A percentile compares a stretch with the other conserved stretches of the same genome.
Conservation (phyloP, 2,329 filamentous ascomycete species). For the Nannizzia gypsea region DNA sequence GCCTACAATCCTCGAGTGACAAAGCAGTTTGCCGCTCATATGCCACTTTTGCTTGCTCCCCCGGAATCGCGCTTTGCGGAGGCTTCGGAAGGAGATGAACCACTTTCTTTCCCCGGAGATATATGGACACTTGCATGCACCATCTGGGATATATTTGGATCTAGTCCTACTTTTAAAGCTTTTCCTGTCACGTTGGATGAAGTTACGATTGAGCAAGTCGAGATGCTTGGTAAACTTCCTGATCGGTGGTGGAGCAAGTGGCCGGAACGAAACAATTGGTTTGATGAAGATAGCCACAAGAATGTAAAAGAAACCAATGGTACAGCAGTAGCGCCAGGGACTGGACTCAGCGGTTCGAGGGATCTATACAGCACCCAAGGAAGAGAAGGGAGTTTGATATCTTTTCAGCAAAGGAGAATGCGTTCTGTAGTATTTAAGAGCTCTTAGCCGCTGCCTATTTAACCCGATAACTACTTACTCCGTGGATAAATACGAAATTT, state of each 20-base stretch:
- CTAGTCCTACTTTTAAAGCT: constrained; percentile 16
- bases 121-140: constrained; percentile 28
- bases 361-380: constrained; percentile 9
- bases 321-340: constrained; percentile 5
- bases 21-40: constrained; percentile 13
- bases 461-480: too few species aligned
- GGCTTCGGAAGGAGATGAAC: constrained; percentile 7
- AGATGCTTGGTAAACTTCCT: not conserved
- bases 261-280: constrained; percentile 11
- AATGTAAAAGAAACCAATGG: constrained; percentile 9
- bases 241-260: constrained; percentile 13
- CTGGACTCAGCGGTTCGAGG: not conserved
- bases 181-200: constrained; percentile 7
- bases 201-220: not conserved
- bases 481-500: too few species aligned
- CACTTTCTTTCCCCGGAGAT: constrained; percentile 25
- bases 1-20: constrained; percentile 16
- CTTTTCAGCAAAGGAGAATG: constrained; percentile 11
- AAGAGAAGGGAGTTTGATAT: constrained; percentile 8
- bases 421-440: constrained; percentile 14
- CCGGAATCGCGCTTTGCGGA: constrained; percentile 11
- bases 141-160: constrained; percentile 27
- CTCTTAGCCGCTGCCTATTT: too few species aligned
- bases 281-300: constrained; percentile 10
- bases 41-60: constrained; percentile 14